Evolutionary conservation across 2,329 filamentous ascomycete species (phyloP), one percentile per base, ranked within the genome.

Genomic region (Annulohypoxylon truncatum): DNA sequence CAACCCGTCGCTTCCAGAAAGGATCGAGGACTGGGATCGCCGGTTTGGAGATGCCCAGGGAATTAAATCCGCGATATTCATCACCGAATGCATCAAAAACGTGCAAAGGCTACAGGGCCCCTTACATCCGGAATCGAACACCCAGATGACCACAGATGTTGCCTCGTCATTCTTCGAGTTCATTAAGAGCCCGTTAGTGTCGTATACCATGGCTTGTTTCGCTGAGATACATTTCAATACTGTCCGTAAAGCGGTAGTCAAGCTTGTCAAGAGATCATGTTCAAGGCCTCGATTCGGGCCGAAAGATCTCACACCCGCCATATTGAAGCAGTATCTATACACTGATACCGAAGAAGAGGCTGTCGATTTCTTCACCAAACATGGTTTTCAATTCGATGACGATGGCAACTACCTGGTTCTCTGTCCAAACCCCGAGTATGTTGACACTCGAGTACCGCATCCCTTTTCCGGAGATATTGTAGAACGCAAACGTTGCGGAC

Each of bases 311-410:
- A 89, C 87, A 0, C 82, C 87, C 0, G 76, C 80, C 0, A 82
- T 82, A 4, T 76, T 90, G 24, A 89, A 89, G 72, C 78, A 77
- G 7, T 85, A 86, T 66, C 79, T 91, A n/a, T 82, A 83, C 13
- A 94, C 93, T 68, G 92, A 93, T 67, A 87, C 85, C 0, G 84
- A 90, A 60, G 78, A 85, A 29, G 88, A 93, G 62, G 90, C 92
- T 7, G 82, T 91, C 13, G 82, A 84, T 0, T 90, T 93, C 76
- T 88, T 87, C 0, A 83, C 87, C 70, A 77, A 83, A n/a, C 86
- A 89, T 61, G 82, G 82, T 7, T 79, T 90, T 28, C 78, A 82
- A 20, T 89, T 90, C 55, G 78, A 82, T 44, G 66, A 78, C 71
- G 69, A 83, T 69, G 60, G 77, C 66, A 70, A 77, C 73, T 81